phyloP scores from a whole-genome alignment of 2,329 filamentous ascomycete genomes.

The Zelopaecilomyces penicillatus region DNA sequence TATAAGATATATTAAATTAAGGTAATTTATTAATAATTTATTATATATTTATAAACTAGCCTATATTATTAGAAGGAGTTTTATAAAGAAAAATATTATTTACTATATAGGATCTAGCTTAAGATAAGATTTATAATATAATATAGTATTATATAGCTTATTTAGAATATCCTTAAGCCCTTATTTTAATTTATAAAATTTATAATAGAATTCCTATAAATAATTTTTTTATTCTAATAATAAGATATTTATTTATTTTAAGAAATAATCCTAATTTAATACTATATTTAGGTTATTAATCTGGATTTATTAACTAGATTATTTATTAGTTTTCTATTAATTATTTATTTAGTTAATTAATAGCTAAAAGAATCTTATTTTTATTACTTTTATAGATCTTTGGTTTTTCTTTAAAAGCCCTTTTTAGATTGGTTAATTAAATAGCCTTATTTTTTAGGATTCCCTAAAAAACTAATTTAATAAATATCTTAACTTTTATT shows the following conservation, averaged over 20 bases:
- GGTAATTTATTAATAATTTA: background rate
- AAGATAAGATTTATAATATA: background rate
- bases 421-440: too few relatives aligned
- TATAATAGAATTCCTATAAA: background rate
- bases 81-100: background rate
- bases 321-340: background rate
- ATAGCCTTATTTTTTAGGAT: too few relatives aligned
- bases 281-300: background rate
- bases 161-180: too few relatives aligned
- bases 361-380: too few relatives aligned
- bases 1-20: background rate
- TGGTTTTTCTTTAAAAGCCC: too few relatives aligned
- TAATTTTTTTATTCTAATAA: background rate
- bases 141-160: background rate
- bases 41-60: background rate
- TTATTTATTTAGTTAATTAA: background rate
- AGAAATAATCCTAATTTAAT: background rate
- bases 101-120: background rate
- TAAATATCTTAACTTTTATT: too few relatives aligned
- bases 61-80: background rate
- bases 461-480: too few relatives aligned
- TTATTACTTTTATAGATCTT: too few relatives aligned
- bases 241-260: background rate
- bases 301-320: background rate
- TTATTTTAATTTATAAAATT: background rate